Conservation (phyloP, 2,329 filamentous ascomycete species). For the Chrysosphaeria jannelii region DNA sequence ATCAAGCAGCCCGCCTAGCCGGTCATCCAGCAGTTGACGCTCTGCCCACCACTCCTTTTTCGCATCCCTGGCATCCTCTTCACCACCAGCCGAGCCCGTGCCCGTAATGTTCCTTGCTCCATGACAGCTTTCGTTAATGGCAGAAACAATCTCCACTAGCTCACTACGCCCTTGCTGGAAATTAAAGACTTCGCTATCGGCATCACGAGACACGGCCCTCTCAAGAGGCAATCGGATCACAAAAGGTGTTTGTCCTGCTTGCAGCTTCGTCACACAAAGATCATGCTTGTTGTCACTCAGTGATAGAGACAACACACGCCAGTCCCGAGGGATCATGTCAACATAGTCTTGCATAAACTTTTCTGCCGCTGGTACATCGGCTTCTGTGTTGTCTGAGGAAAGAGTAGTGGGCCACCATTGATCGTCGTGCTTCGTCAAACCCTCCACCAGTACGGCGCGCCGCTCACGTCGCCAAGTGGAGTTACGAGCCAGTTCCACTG, state of each 20-base stretch:
- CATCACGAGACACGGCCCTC: conserved; percentile 50
- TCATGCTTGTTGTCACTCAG: conserved; percentile 60
- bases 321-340: conserved; percentile 52
- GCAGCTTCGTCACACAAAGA: conserved; percentile 65
- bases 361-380: conserved; percentile 15
- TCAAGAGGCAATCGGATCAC: conserved; percentile 64
- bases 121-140: conserved; percentile 65
- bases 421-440: conserved; percentile 9
- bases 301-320: conserved; percentile 66
- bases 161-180: conserved; percentile 57
- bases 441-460: conserved; percentile 18
- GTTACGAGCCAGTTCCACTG: conserved; percentile 38
- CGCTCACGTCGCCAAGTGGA: conserved; percentile 35
- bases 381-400: background rate
- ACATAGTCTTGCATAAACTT: conserved; percentile 55
- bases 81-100: conserved; percentile 29
- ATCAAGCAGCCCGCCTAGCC: conserved; percentile 46
- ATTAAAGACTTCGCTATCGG: conserved; percentile 36
- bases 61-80: no score
- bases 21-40: conserved; percentile 47
- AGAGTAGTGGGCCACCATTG: conserved; percentile 5
- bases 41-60: conserved; percentile 76
- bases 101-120: conserved; percentile 35
- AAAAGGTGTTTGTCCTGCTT: conserved; percentile 47
- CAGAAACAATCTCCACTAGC: conserved; percentile 51